These are phyloP conservation scores for Globisporangium paddicum DNA, from an alignment of 352 stramenopile genomes.

Conservation along the genomic window DNA sequence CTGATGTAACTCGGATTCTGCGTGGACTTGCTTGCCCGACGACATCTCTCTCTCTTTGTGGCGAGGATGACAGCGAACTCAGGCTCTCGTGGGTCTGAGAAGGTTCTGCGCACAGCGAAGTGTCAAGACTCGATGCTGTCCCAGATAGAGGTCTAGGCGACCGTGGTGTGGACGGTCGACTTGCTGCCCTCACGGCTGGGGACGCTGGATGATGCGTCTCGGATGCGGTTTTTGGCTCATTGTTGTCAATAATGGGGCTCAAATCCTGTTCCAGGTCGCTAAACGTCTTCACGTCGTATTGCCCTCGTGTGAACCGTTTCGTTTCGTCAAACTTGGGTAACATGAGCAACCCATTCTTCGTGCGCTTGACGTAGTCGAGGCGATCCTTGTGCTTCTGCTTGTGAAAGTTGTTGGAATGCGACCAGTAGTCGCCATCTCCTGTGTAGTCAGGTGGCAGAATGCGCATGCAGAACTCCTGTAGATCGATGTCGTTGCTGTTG, in stretches of 20 bases:
- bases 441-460: slow-evolving; percentile 81
- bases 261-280: slow-evolving; percentile 29
- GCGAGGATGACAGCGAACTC: background rate
- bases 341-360: slow-evolving; percentile 56
- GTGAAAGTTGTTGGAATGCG: slow-evolving; percentile 52
- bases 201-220: background rate
- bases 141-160: slow-evolving; percentile 10
- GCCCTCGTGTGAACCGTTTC: slow-evolving; percentile 45
- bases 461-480: slow-evolving; percentile 78
- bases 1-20: slow-evolving; percentile 14
- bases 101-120: background rate
- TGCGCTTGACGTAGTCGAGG: slow-evolving; percentile 59
- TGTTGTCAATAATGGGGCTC: background rate
- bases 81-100: background rate
- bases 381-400: slow-evolving; percentile 40
- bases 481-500: slow-evolving; percentile 70
- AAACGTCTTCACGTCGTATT: slow-evolving; percentile 35
- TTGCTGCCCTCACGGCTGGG: background rate
- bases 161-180: slow-evolving; percentile 20
- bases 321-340: slow-evolving; percentile 58
- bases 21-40: slow-evolving; percentile 23
- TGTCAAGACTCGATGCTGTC: background rate
- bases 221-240: slow-evolving; percentile 2
- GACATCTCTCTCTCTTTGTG: background rate
- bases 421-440: slow-evolving; percentile 72